Evolutionary conservation across 1,139 yeast genomes (phyloP), one percentile per base, ranked within the genome.

Genomic region (Diutina ranongensis): DNA sequence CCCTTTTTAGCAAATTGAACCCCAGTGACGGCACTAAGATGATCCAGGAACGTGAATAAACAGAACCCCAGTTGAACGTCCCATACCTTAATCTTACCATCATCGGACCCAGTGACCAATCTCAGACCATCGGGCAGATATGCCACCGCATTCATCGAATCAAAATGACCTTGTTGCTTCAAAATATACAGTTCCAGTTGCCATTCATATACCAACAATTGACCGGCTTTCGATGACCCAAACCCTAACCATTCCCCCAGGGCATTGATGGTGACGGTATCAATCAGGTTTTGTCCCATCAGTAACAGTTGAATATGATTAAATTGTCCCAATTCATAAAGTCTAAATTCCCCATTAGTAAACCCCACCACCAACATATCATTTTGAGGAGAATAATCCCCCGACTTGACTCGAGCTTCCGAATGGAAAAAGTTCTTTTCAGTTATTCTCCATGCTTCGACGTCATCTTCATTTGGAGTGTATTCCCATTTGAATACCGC

Each of bases 191-290:
- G 86, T 62, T 92, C 98, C 2, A 95, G 85, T 66, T 92, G 97
- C 99, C 99, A 92, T 70, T 92, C 99, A 70, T 95, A 92, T 0
- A 92, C 98, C 49, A 92, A 67, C 47, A 92, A 67, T 63, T 92
- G 99, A n/a, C 98, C 98, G 34, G 86, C 65, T 55, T 80, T 82
- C 18, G 89, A 68, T 0, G 97, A 88, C 4, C 98, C 98, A 63
- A 92, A 86, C 0, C 97, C 95, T 44, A 94, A 68, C 99, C 99
- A 92, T 62, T 92, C 98, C 20, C 98, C 99, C 4, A 92, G 71
- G 9, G 71, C 65, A 61, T 92, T 92, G 45, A 92, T 75, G 19
- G 79, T 66, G 2, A 92, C 94, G 10, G 89, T 80, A 57, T 85
- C 88, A 36, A 92, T 83, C 3, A 92, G 81, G 55, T 87, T 83